Evolutionary conservation across 805 yeast species (phyloP), one percentile per base, ranked within the genome.

Genomic region (Ogataea trehaloabstinens): DNA sequence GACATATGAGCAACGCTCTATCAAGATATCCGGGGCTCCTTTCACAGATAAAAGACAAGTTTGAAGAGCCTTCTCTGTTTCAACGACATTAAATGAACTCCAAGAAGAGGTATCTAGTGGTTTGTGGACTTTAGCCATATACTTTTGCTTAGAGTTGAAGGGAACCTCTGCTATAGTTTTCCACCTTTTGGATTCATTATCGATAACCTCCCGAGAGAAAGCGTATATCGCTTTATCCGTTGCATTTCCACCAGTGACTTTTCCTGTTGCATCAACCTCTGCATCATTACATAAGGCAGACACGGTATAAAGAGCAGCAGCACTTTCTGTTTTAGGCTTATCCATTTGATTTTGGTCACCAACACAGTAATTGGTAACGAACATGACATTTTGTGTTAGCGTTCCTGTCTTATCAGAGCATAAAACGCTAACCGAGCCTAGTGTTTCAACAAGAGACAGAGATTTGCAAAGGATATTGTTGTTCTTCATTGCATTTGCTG

Each of bases 371-470:
- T 58, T 49, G 2, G 68, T 66, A 2, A 68, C 73, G 20, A 57
- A 42, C 75, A 75, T 73, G 40, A 65, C 64, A 52, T 75, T 75
- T 46, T 73, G 64, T 19, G 91, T 83, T 46, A 83, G 63, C 0
- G 91, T 83, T 1, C 90, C 91, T 0, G 90, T 83, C 49, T 83
- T 83, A 59, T 83, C 91, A 51, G 84, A 83, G 48, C 87, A 82
- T 4, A 82, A 71, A 30, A 78, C 73, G 37, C 74, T 72, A 19
- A 81, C 68, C 12, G 76, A 67, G 12, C 82, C 84, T 46, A 78
- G 61, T 13, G 82, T 77, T 53, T 78, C 83, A 19, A 75, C 74
- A 16, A 21, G 28, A 12, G 73, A 55, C 36, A 74, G 56, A 2
- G 72, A 58, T 44, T 73, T 68, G 37, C 74, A 71, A 35, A 74